phyloP scores from a whole-genome alignment of 768 basidiomycete species.

The Pholiota conissans region DNA sequence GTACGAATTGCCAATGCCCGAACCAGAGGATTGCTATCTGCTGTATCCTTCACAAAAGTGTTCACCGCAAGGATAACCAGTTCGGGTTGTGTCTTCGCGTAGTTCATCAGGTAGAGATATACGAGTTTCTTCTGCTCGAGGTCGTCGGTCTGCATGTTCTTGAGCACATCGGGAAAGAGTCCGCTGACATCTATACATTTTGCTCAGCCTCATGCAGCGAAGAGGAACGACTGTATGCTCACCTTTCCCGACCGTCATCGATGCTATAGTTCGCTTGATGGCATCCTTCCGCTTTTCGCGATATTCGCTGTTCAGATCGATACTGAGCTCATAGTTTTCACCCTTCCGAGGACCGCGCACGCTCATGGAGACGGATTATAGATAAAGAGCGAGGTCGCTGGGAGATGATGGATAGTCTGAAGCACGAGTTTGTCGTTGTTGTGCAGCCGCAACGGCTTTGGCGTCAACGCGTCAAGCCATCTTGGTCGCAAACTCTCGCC shows the following conservation, averaged over 20 bases:
- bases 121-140: slow-evolving; percentile 99
- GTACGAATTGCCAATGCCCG: slow-evolving; percentile 96
- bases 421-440: slow-evolving; percentile 5
- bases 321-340: slow-evolving; percentile 96
- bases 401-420: neutral
- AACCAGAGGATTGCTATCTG: slow-evolving; percentile 95
- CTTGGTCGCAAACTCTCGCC: neutral
- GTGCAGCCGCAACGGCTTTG: neutral
- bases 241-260: slow-evolving; percentile 99
- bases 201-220: neutral
- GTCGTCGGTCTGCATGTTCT: slow-evolving; percentile 99
- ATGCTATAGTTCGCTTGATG: slow-evolving; percentile 96
- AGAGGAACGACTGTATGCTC: slow-evolving; percentile 18
- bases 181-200: slow-evolving; percentile 73
- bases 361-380: slow-evolving; percentile 36
- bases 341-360: slow-evolving; percentile 71
- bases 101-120: slow-evolving; percentile 99
- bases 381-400: neutral
- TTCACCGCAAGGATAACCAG: slow-evolving; percentile 99
- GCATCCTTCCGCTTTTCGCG: slow-evolving; percentile 96
- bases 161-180: slow-evolving; percentile 96
- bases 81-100: slow-evolving; percentile 98
- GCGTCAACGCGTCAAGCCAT: neutral
- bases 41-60: slow-evolving; percentile 97
- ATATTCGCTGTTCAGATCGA: slow-evolving; percentile 97